These are phyloP conservation scores for Pochonia chlamydosporia DNA, from an alignment of 2,329 filamentous ascomycete species.

Conservation along the genomic window DNA sequence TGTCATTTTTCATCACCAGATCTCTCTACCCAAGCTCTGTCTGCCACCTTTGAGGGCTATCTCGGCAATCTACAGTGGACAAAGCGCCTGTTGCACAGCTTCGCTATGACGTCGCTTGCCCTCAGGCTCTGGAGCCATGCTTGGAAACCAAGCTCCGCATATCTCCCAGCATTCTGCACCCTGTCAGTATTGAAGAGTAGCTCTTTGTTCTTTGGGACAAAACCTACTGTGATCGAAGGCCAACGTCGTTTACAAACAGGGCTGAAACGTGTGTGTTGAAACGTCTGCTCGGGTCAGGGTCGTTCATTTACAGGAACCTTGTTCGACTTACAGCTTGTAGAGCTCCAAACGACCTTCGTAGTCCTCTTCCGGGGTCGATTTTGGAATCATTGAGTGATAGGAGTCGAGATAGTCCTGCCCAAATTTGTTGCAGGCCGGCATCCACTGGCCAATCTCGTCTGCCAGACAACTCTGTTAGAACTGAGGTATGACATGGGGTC, in stretches of 20 bases:
- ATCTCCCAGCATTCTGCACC: not conserved
- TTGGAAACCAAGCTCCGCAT: not conserved
- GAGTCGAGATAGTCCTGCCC: not conserved
- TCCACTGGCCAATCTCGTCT: conserved; percentile 33
- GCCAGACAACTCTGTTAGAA: too few species aligned
- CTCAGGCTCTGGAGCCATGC: too few species aligned
- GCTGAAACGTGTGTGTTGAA: not conserved
- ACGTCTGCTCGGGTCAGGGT: not conserved
- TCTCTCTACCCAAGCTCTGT: too few species aligned
- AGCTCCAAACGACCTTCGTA: not conserved
- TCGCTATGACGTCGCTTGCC: too few species aligned
- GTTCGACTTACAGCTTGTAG: not conserved
- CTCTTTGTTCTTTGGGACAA: not conserved
- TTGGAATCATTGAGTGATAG: not conserved
- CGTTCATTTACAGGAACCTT: not conserved
- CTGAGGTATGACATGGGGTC: not conserved
- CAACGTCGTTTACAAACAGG: not conserved
- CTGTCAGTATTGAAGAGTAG: not conserved
- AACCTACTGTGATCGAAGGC: not conserved
- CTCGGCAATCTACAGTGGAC: too few species aligned
- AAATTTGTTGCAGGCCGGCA: not conserved
- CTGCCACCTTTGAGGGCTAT: too few species aligned
- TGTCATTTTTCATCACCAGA: too few species aligned
- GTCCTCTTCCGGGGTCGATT: not conserved
- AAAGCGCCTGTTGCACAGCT: too few species aligned